A percentile compares a stretch with the other conserved stretches of the same genome.
These are phyloP conservation scores for Polytrichum commune DNA, from an alignment of 225 moss, liverwort and hornwort genomes.

Conservation along the genomic window DNA sequence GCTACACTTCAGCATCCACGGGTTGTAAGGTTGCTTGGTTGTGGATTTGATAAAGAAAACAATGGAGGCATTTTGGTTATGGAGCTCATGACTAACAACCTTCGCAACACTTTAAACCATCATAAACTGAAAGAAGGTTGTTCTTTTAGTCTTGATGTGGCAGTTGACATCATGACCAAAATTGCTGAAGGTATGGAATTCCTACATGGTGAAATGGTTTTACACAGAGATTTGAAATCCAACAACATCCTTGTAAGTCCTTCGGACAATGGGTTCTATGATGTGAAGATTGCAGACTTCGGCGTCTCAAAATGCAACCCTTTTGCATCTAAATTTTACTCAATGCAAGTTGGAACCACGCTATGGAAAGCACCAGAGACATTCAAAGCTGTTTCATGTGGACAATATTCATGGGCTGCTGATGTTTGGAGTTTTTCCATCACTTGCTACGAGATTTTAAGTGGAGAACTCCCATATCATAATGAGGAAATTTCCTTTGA, in stretches of 20 bases:
- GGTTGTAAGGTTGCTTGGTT: constrained; percentile 13
- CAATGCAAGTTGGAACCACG: constrained; percentile 9
- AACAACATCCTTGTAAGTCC: constrained; percentile 14
- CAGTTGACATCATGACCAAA: constrained; percentile 15
- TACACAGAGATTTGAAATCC: constrained; percentile 18
- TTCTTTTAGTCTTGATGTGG: constrained; percentile 12
- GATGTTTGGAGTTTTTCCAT: constrained; percentile 16
- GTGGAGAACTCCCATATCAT: constrained; percentile 1
- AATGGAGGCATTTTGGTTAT: constrained; percentile 10
- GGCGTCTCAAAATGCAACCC: constrained; percentile 3
- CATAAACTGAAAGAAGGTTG: not conserved
- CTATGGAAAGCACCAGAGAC: constrained; percentile 21
- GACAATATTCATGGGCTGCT: constrained; percentile 14
- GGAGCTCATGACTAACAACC: constrained; percentile 12
- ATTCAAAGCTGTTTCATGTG: not conserved
- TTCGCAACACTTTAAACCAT: not conserved
- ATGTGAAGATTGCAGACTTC: constrained; percentile 10
- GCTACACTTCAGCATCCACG: constrained; percentile 10
- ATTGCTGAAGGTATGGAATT: constrained; percentile 20
- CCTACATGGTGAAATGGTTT: not conserved
- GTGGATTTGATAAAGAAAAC: not conserved
- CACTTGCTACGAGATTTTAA: constrained; percentile 14
- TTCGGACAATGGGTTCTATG: not conserved
- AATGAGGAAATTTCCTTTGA: not conserved
- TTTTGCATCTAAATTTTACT: constrained; percentile 6